Evolutionary conservation across 306 rosid species (phyloP), one percentile per base, ranked within the genome.

Genomic region (Delonix regia): DNA sequence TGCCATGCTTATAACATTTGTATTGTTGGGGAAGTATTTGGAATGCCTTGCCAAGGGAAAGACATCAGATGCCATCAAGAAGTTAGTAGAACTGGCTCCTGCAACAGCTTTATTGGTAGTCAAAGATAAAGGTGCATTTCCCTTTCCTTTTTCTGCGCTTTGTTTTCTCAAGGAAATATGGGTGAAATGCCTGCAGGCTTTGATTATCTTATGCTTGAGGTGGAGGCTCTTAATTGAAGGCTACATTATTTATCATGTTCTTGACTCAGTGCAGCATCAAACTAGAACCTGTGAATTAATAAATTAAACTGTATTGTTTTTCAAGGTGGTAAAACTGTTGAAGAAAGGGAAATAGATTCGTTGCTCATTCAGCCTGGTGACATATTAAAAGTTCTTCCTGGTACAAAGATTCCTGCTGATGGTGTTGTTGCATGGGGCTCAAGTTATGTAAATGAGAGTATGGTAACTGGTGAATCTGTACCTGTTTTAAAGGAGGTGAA

Each of bases 31-130:
- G 11, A 96, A 96, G 84, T 96, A 96, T 83, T 78, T 96, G 87
- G 99, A 96, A 87, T 93, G 93, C 79, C 96, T 96, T 80, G 99
- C 99, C 61, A 96, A 96, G 78, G 99, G 99, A 76, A 96, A 96
- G 87, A 96, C 99, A 45, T 96, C 99, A 27, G 98, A 96, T 87
- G 99, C 99, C 86, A 96, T 96, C 87, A 96, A 91, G 85, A 96
- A 96, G 83, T 83, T 96, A 85, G 93, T 96, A 72, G 97, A 90
- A 85, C 96, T 96, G 81, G 74, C 96, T 44, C 99, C 99, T 28
- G 91, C 99, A 69, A 91, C 93, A 44, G 97, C 99, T 34, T 68
- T 86, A 69, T 79, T 93, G 84, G 87, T 96, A 79, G 78, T 91
- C 80, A 89, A 83, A 80, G 97, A 91, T 62, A 91, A 88, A 90